Conservation (phyloP, 148 eudicot genomes). For the Talinum fruticosum region DNA sequence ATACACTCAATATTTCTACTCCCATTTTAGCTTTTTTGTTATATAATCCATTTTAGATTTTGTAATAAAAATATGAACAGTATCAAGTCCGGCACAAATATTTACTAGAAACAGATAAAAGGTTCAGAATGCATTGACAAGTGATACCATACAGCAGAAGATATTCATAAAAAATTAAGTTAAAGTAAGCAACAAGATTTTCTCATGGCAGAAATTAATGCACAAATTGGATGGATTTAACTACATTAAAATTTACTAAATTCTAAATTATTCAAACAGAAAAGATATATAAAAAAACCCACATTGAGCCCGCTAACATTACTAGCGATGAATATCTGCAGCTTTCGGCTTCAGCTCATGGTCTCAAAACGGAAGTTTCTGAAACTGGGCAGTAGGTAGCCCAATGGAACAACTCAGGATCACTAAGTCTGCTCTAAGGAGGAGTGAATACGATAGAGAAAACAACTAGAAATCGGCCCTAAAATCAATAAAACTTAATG, state of each 20-base stretch:
- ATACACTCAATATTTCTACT: no score
- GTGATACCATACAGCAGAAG: neutral
- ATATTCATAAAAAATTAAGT: neutral
- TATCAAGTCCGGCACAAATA: neutral
- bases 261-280: neutral
- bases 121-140: neutral
- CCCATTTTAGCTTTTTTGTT: no score
- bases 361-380: no score
- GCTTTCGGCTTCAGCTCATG: no score
- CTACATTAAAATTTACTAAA: neutral
- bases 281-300: neutral
- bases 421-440: no score
- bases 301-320: neutral
- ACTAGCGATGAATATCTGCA: no score
- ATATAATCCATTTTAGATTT: no score
- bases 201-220: neutral
- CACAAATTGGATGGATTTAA: neutral
- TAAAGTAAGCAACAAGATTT: neutral
- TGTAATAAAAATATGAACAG: no score
- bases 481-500: constrained; percentile 1
- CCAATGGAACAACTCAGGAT: no score
- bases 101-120: neutral
- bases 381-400: no score
- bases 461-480: neutral
- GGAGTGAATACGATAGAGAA: neutral